Base-by-base conservation (phyloP, 176 grass and related monocot species). In the Luzula sylvatica region DNA sequence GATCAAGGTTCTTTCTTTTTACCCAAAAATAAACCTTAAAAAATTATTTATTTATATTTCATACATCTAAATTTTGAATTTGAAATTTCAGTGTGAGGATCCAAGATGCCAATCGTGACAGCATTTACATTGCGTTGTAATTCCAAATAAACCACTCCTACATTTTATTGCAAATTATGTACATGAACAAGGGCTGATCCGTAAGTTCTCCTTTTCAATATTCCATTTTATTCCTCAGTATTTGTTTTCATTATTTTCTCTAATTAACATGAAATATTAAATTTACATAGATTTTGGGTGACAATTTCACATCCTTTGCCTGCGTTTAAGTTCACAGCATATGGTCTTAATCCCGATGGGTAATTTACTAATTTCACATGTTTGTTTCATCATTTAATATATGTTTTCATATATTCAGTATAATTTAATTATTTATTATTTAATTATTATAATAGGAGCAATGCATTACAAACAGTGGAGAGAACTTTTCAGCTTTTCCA, bases 101-200 rank as follows among this genome's bases (percentile, higher is more conserved):
- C 61, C 56, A 24, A 58, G 6, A 45, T 98, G 92, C 61, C 68
- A 59, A 72, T 64, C 74, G 11, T 82, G 72, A 84, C 92, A 98
- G 46, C 92, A 98, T 60, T 38, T 82, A 40, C 66, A 16, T 52
- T 98, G 92, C 65, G 92, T 90, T 43, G 67, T 98, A 27, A 79
- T 98, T 70, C 78, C 78, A 60, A 81, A 98, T 59, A 90, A 86
- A 20, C 58, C 92, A 38, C 85, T 20, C 27, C 49, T 20, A 42
- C 38, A n/a, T 98, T 90, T 65, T 98, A 82, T 81, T 98, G 92
- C 77, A 84, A 90, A 90, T 53, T 83, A 42, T 98, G 92, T 61
- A 65, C 81, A 66, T 64, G 89, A 50, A 86, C 28, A 30, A 83
- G 85, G 17, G 92, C 92, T 42, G 92, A 98, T 45, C 92, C 92